Conservation (phyloP, 2,329 filamentous ascomycete genomes). For the Coniochaeta sp. region DNA sequence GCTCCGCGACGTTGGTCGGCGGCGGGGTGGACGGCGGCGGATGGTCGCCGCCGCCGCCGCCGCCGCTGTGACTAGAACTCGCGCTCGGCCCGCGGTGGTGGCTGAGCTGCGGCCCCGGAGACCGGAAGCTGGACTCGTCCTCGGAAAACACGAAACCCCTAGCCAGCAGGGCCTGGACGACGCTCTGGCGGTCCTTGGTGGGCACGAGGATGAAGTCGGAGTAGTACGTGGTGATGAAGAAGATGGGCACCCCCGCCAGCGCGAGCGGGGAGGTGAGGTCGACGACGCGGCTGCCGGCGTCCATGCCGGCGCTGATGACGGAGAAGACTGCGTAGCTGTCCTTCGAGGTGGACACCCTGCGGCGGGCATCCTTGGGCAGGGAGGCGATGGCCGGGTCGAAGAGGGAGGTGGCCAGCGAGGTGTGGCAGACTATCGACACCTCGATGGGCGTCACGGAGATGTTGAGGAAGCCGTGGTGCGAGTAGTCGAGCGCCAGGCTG, state of each 20-base stretch:
- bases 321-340: slow-evolving; percentile 86
- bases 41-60: no score
- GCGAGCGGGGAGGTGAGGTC: slow-evolving; percentile 88
- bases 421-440: slow-evolving; percentile 85
- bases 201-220: slow-evolving; percentile 95
- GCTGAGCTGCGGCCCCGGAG: slow-evolving; percentile 32
- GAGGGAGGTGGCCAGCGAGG: slow-evolving; percentile 62
- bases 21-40: slow-evolving; percentile 60
- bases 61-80: slow-evolving; percentile 15
- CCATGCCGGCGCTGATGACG: slow-evolving; percentile 82
- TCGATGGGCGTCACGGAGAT: slow-evolving; percentile 88
- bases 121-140: slow-evolving; percentile 58
- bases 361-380: slow-evolving; percentile 47
- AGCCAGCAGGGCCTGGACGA: slow-evolving; percentile 68
- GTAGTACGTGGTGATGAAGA: slow-evolving; percentile 98
- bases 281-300: slow-evolving; percentile 84
- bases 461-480: slow-evolving; percentile 78
- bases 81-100: slow-evolving; percentile 23
- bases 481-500: slow-evolving; percentile 40
- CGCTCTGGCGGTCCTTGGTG: slow-evolving; percentile 61
- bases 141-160: slow-evolving; percentile 81
- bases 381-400: slow-evolving; percentile 65
- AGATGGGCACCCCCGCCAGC: slow-evolving; percentile 88
- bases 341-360: slow-evolving; percentile 63
- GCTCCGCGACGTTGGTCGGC: slow-evolving; percentile 68